A percentile compares a stretch with the other conserved stretches of the same genome.
Evolutionary conservation across 768 basidiomycete genomes (phyloP).

Genomic region (Daedalea quercina): DNA sequence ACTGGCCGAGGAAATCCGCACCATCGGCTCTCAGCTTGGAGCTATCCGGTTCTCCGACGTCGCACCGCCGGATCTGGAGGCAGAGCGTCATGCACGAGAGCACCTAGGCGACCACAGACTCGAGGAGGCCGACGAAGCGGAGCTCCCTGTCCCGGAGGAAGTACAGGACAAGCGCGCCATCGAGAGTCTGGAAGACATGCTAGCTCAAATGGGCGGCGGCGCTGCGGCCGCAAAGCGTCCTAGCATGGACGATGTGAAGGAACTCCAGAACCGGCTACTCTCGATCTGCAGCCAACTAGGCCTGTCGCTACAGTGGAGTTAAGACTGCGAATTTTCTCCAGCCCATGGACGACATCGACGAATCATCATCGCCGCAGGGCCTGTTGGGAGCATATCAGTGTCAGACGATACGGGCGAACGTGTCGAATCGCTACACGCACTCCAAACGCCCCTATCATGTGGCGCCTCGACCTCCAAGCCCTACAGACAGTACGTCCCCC

Average conservation of each 20-base stretch:
- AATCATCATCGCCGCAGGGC: too few species aligned
- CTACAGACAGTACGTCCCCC: too few species aligned
- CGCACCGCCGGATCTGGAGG: slow-evolving; percentile 68
- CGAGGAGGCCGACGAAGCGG: slow-evolving; percentile 18
- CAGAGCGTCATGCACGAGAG: slow-evolving; percentile 68
- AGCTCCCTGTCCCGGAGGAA: slow-evolving; percentile 27
- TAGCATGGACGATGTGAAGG: slow-evolving; percentile 16
- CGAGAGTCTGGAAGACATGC: slow-evolving; percentile 52
- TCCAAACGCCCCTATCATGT: too few species aligned
- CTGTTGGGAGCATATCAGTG: too few species aligned
- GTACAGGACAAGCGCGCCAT: slow-evolving; percentile 40
- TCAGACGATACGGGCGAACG: too few species aligned
- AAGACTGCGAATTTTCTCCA: not conserved
- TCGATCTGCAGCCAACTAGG: slow-evolving; percentile 8
- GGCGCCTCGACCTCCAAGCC: too few species aligned
- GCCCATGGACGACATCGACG: too few species aligned
- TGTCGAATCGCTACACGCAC: too few species aligned
- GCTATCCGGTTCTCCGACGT: slow-evolving; percentile 65
- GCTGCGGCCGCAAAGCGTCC: slow-evolving; percentile 9
- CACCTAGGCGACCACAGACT: slow-evolving; percentile 42
- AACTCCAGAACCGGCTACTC: slow-evolving; percentile 12
- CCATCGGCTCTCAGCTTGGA: slow-evolving; percentile 49
- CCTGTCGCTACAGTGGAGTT: slow-evolving; percentile 16
- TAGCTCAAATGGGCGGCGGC: slow-evolving; percentile 30
- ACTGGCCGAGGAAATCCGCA: slow-evolving; percentile 39